phyloP scores from a whole-genome alignment of 2,329 filamentous ascomycete genomes.

The Claviceps sp. region DNA sequence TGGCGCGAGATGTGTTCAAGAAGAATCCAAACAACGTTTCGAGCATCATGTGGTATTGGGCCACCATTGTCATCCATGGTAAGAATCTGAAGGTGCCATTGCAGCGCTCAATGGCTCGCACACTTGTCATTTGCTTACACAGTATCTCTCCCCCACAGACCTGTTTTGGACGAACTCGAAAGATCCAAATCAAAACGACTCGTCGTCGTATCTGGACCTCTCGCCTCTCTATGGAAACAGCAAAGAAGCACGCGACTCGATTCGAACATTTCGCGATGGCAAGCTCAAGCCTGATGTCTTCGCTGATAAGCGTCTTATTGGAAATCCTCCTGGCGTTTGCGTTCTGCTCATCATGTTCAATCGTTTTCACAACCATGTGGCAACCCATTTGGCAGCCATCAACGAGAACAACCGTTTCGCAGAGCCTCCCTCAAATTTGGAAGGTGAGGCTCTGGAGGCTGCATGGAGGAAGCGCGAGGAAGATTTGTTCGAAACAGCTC shows the following conservation, averaged over 20 bases:
- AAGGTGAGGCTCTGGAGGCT: conserved; percentile 33
- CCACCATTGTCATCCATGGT: conserved; percentile 61
- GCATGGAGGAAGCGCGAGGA: conserved; percentile 61
- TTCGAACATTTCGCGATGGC: conserved; percentile 58
- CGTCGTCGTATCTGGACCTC: conserved; percentile 59
- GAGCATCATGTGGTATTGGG: conserved; percentile 59
- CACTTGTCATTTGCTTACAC: too few species aligned
- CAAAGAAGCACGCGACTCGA: conserved; percentile 49
- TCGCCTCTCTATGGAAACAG: conserved; percentile 60
- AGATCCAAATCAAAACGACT: conserved; percentile 48
- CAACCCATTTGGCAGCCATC: conserved; percentile 65
- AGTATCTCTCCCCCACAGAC: conserved; percentile 22
- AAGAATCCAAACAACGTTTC: conserved; percentile 60
- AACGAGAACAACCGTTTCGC: conserved; percentile 74
- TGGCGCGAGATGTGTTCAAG: conserved; percentile 36
- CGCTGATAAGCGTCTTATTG: conserved; percentile 55
- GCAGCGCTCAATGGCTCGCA: not conserved
- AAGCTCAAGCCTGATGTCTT: conserved; percentile 61
- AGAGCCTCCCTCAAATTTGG: conserved; percentile 39
- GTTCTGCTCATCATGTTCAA: conserved; percentile 68
- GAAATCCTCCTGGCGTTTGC: conserved; percentile 58
- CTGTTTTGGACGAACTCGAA: conserved; percentile 56
- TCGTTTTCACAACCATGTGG: conserved; percentile 78
- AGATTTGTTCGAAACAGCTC: conserved; percentile 66
- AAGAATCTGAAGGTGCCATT: conserved; percentile 7